These are phyloP conservation scores for Tritrichomonas foetus DNA, from an alignment of 208 protist species.

Conservation along the genomic window DNA sequence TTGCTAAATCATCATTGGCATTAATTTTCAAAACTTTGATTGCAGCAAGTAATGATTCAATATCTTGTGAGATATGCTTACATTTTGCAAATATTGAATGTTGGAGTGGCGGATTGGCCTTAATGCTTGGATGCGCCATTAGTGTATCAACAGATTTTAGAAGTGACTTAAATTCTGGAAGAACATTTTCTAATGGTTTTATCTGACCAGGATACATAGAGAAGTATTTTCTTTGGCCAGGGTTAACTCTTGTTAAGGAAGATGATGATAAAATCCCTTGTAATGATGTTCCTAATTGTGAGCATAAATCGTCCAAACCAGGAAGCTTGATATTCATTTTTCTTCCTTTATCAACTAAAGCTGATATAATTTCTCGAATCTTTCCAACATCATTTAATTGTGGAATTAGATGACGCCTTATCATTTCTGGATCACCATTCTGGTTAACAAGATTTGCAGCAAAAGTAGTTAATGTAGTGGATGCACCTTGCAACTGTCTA, in stretches of 20 bases:
- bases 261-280: background rate
- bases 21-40: background rate
- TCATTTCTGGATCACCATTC: background rate
- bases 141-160: background rate
- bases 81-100: background rate
- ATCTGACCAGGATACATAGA: background rate
- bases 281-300: background rate
- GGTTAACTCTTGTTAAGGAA: background rate
- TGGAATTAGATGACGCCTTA: background rate
- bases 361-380: background rate
- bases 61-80: no score
- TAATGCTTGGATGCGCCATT: background rate
- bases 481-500: background rate
- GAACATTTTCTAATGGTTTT: background rate
- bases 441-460: background rate
- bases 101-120: background rate
- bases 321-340: background rate
- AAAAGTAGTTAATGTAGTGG: background rate
- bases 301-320: background rate
- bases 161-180: background rate
- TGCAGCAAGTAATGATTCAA: no score
- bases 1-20: background rate
- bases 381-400: background rate
- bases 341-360: background rate
- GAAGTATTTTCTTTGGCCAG: background rate